Percentiles rank a stretch among this genome's conserved stretches.
phyloP scores from a whole-genome alignment of 352 stramenopile genomes.

The Globisporangium yorkense region DNA sequence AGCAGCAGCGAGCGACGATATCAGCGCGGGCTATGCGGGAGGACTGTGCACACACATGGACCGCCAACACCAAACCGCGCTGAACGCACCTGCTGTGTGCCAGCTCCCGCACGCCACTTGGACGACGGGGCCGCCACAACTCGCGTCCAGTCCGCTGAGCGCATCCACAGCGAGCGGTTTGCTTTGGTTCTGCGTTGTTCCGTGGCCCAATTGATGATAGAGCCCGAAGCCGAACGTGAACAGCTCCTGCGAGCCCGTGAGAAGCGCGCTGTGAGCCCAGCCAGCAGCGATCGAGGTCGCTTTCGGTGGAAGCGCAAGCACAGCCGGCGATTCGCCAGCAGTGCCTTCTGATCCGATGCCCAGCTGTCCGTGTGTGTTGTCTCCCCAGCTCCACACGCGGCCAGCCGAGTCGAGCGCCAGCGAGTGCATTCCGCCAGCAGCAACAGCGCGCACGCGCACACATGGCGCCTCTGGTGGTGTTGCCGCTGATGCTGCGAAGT shows the following conservation, averaged over 20 bases:
- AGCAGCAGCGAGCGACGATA: background rate
- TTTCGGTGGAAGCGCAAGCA: constrained; percentile 11
- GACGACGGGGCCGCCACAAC: constrained; percentile 23
- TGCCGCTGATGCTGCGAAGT: constrained; percentile 10
- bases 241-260: constrained; percentile 28
- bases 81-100: constrained; percentile 48
- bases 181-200: constrained; percentile 26
- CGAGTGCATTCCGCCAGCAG: constrained; percentile 59
- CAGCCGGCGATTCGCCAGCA: constrained; percentile 2
- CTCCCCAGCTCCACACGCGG: constrained; percentile 56
- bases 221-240: constrained; percentile 74
- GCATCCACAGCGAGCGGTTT: constrained; percentile 30
- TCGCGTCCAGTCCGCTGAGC: constrained; percentile 37
- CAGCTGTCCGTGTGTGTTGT: constrained; percentile 57
- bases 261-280: constrained; percentile 44
- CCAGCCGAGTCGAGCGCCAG: constrained; percentile 35
- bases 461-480: background rate
- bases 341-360: constrained; percentile 17
- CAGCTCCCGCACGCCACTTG: constrained; percentile 65
- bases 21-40: background rate
- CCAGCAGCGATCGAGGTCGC: constrained; percentile 31
- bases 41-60: too few species aligned
- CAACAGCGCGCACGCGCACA: constrained; percentile 18
- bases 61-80: too few species aligned
- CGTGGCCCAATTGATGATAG: constrained; percentile 75